phyloP scores from a whole-genome alignment of 129 eudicot species.

The Solidago caesia region DNA sequence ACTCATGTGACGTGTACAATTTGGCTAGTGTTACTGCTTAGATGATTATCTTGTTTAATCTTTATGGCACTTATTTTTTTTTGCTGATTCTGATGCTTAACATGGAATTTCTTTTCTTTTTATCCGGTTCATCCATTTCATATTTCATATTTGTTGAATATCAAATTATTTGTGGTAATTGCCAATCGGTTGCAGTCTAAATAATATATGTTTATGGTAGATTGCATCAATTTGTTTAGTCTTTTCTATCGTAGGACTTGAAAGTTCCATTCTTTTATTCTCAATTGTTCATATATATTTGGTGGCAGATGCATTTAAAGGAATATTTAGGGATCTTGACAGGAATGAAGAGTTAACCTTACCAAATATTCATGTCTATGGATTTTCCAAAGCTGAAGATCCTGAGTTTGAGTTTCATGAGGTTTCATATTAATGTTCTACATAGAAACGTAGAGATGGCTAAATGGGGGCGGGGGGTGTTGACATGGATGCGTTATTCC shows the following conservation, averaged over 20 bases:
- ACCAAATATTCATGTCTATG: constrained; percentile 90
- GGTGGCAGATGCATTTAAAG: constrained; percentile 74
- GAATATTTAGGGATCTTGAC: constrained; percentile 47
- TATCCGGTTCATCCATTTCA: not conserved
- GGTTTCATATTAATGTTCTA: constrained; percentile 40
- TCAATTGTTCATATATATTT: constrained; percentile 8
- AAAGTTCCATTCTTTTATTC: not conserved
- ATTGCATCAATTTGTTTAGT: not conserved
- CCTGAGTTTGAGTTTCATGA: constrained; percentile 93
- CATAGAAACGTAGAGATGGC: constrained; percentile 2
- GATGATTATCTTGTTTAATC: constrained; percentile 2
- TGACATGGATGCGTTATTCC: not conserved
- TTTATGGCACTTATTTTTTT: not conserved
- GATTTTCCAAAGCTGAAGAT: constrained; percentile 95
- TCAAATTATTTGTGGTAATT: not conserved
- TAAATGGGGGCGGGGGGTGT: not conserved
- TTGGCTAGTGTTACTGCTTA: not conserved
- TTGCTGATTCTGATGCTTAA: constrained; percentile 8
- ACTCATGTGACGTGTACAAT: not conserved
- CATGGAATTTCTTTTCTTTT: not conserved
- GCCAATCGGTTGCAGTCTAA: not conserved
- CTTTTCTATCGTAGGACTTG: not conserved
- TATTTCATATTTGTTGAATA: not conserved
- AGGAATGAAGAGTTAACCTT: constrained; percentile 40
- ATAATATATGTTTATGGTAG: not conserved